Conservation (phyloP, 441 rosid species). For the Populus hybrid region DNA sequence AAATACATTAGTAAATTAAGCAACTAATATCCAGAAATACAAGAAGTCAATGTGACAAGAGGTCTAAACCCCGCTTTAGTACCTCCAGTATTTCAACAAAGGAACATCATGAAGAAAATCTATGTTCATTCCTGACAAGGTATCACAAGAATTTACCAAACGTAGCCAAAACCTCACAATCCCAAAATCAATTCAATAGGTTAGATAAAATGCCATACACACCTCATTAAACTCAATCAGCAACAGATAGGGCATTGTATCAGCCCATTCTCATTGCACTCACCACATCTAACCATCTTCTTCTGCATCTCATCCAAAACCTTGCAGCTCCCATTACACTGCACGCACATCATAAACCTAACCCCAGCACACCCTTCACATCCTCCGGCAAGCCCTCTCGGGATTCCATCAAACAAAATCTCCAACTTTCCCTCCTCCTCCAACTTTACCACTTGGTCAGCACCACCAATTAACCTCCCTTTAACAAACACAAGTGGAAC, state of each 20-base stretch:
- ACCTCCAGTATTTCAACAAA: constrained; percentile 11
- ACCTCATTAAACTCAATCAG: constrained; percentile 22
- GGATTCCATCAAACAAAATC: constrained; percentile 54
- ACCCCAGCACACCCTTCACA: constrained; percentile 68
- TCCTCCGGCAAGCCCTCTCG: constrained; percentile 29
- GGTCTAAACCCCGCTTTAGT: constrained; percentile 42
- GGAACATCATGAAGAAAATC: neutral
- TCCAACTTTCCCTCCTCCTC: constrained; percentile 81
- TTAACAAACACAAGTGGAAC: constrained; percentile 78
- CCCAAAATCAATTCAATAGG: neutral
- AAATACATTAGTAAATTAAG: constrained; percentile 5
- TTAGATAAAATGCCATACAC: neutral
- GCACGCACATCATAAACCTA: constrained; percentile 73
- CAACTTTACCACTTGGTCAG: constrained; percentile 56
- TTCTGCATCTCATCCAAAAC: constrained; percentile 40
- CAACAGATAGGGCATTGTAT: constrained; percentile 74
- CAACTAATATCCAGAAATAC: neutral
- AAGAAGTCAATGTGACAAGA: neutral
- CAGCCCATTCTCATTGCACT: constrained; percentile 95
- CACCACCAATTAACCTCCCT: constrained; percentile 81
- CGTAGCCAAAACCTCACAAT: neutral
- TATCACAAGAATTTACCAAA: constrained; percentile 8
- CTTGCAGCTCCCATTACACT: constrained; percentile 84
- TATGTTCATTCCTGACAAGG: constrained; percentile 9
- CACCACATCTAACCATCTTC: constrained; percentile 57